These are phyloP conservation scores for Fusarium subtropicale DNA, from an alignment of 2,329 filamentous ascomycete genomes.

Conservation along the genomic window DNA sequence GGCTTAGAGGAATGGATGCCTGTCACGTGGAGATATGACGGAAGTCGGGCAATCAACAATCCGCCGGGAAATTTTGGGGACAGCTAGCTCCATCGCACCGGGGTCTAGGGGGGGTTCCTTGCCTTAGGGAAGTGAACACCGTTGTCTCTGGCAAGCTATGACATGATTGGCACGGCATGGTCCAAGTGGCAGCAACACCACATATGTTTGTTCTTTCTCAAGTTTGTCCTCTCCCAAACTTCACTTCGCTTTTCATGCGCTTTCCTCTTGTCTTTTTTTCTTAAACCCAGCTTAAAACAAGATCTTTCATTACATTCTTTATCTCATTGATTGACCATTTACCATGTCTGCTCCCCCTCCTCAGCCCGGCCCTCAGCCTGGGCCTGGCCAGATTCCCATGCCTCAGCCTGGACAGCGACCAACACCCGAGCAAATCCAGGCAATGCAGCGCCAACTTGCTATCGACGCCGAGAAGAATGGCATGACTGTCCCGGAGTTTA, in stretches of 20 bases:
- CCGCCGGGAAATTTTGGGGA: constrained; percentile 40
- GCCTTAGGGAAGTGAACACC: constrained; percentile 52
- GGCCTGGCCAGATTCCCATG: constrained; percentile 49
- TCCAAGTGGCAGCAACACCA: constrained; percentile 41
- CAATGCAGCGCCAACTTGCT: constrained; percentile 85
- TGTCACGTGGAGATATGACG: constrained; percentile 40
- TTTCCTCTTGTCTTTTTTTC: constrained; percentile 10
- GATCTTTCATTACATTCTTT: constrained; percentile 30
- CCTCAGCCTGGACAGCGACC: constrained; percentile 63
- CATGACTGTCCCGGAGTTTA: constrained; percentile 86
- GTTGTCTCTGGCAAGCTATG: constrained; percentile 48
- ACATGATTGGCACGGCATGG: constrained; percentile 44
- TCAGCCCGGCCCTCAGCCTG: constrained; percentile 45
- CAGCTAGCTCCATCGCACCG: neutral
- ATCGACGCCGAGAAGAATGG: constrained; percentile 86
- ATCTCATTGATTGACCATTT: constrained; percentile 16
- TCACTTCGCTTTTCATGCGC: constrained; percentile 26
- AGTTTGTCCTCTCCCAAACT: neutral
- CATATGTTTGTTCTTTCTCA: constrained; percentile 31
- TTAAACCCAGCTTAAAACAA: constrained; percentile 27
- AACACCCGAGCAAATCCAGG: constrained; percentile 84
- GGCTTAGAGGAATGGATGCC: neutral
- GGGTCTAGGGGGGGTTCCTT: constrained; percentile 2
- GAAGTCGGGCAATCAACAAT: constrained; percentile 49
- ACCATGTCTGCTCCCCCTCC: constrained; percentile 49